Evolutionary conservation across 2,329 filamentous ascomycete genomes (phyloP).

Genomic region (Zalaria obscura): DNA sequence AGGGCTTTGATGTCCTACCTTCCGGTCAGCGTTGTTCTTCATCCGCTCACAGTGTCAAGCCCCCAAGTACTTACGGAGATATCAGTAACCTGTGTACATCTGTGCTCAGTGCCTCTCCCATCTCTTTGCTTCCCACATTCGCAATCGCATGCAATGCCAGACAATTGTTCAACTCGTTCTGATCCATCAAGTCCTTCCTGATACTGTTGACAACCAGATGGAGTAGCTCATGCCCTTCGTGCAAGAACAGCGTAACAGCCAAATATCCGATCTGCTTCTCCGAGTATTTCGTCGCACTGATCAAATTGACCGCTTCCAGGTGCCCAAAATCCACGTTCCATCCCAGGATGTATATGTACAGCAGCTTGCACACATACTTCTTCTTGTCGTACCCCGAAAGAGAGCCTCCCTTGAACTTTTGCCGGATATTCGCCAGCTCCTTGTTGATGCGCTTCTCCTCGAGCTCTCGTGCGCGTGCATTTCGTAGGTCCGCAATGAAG

Average conservation of each 20-base stretch:
- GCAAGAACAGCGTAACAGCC: slow-evolving; percentile 90
- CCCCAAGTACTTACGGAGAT: slow-evolving; percentile 58
- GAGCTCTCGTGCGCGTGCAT: slow-evolving; percentile 84
- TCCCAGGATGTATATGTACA: slow-evolving; percentile 97
- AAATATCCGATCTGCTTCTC: slow-evolving; percentile 99
- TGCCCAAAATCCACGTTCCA: slow-evolving; percentile 99
- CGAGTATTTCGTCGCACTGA: slow-evolving; percentile 92
- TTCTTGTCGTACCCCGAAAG: slow-evolving; percentile 97
- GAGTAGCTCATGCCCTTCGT: slow-evolving; percentile 91
- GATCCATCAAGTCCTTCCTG: slow-evolving; percentile 82
- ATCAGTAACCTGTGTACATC: slow-evolving; percentile 92
- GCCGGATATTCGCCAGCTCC: slow-evolving; percentile 93
- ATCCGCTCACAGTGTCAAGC: not conserved
- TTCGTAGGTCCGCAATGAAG: slow-evolving; percentile 93
- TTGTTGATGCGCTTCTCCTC: slow-evolving; percentile 99
- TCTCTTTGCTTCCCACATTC: slow-evolving; percentile 90
- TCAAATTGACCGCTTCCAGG: slow-evolving; percentile 93
- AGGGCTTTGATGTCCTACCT: slow-evolving; percentile 68
- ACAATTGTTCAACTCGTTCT: slow-evolving; percentile 97
- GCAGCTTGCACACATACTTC: slow-evolving; percentile 99
- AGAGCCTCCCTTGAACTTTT: slow-evolving; percentile 84
- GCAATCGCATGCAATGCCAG: slow-evolving; percentile 93
- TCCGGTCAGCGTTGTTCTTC: not conserved
- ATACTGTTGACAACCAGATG: slow-evolving; percentile 98
- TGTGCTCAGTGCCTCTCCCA: slow-evolving; percentile 82